Base-by-base conservation (phyloP, 352 stramenopile genomes). In the Phytophthora chlamydospora region DNA sequence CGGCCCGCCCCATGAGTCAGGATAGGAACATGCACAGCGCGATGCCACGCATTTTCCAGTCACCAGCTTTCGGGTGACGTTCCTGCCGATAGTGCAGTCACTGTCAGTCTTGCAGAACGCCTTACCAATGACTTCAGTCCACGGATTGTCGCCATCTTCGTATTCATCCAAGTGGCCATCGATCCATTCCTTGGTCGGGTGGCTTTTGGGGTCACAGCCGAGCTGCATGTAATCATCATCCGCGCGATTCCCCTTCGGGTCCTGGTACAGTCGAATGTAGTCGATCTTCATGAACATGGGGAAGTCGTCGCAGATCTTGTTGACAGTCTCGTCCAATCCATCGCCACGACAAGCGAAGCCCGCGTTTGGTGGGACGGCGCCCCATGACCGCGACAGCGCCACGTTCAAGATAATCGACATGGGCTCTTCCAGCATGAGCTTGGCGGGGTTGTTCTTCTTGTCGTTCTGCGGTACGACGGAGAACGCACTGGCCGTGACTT, bases 181-280 rank as follows among this genome's bases (percentile, higher is more conserved):
- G n/a, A 81, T 81, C 62, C 66, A 79, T 41, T 75, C 17, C 40
- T 38, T 40, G 0, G 73, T 81, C 16, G 73, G 69, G 16, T 81
- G 73, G 7, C 49, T 68, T 9, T 21, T 14, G n/a, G 73, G 73
- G 17, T 82, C 62, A 19, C 73, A 79, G 14, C 62, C 62, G 16
- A 77, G 32, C n/a, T 61, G 35, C 59, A 75, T 44, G 27, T 63
- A 67, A 36, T 57, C 36, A 5, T 50, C n/a, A 12, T n/a, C 19
- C 10, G 8, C 53, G 14, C 53, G 53, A 63, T 58, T 68, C 13
- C 60, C 60, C 17, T 58, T 58, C 6, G 53, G 14, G 33, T 77
- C 68, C 58, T 96, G 88, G 52, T 97, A 97, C 17, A 97, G 47
- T 7, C 89, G 80, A 16, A 97, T 83, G 55, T 85, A 89, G 75